Evolutionary conservation across 345 rosid species (phyloP).

Genomic region (Carallia pectinifolia): DNA sequence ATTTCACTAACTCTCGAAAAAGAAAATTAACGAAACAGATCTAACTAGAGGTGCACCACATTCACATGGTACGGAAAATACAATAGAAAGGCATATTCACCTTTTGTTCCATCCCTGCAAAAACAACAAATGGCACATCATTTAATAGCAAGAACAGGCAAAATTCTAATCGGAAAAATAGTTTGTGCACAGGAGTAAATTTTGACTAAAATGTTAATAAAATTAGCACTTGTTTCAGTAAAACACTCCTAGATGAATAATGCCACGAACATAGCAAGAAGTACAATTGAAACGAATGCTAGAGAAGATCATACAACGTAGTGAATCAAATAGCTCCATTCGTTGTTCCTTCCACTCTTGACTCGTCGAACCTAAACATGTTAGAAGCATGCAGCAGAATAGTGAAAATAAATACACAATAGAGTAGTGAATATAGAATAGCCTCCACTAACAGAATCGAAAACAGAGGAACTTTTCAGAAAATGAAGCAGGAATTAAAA

Average conservation of each 20-base stretch:
- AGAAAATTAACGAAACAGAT: no score
- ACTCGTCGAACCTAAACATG: slow-evolving; percentile 67
- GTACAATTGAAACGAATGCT: neutral
- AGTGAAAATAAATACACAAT: no score
- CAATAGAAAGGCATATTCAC: slow-evolving; percentile 44
- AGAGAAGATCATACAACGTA: slow-evolving; percentile 64
- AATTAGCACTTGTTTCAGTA: no score
- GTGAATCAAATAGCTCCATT: slow-evolving; percentile 90
- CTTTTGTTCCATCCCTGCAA: slow-evolving; percentile 96
- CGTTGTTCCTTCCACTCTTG: slow-evolving; percentile 84
- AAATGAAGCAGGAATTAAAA: neutral
- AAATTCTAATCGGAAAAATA: neutral
- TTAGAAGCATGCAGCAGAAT: neutral
- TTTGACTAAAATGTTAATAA: no score
- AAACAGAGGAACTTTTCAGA: neutral
- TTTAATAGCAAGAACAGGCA: neutral
- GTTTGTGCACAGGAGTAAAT: no score
- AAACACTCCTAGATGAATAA: no score
- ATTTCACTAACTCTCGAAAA: no score
- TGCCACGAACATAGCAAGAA: neutral
- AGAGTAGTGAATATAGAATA: no score
- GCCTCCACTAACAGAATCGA: no score
- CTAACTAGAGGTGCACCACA: no score
- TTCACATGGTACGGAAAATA: neutral
- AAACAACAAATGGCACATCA: slow-evolving; percentile 22